These are phyloP conservation scores for Arachis monticola DNA, from an alignment of 331 rosid genomes.

Conservation along the genomic window DNA sequence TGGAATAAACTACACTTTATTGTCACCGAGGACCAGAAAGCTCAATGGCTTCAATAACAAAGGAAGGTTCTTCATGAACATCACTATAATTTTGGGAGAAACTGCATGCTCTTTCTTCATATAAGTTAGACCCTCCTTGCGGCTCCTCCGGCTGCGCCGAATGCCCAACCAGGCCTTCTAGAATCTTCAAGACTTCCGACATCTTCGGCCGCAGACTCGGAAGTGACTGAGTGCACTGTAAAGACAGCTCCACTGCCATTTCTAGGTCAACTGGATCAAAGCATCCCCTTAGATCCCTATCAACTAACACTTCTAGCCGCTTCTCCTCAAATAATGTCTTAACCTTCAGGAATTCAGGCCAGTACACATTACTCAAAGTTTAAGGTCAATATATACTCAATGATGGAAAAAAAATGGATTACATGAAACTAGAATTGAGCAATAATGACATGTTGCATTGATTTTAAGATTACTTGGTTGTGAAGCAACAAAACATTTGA, in stretches of 20 bases:
- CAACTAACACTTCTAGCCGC: constrained; percentile 72
- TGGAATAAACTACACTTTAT: constrained; percentile 21
- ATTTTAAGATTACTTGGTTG: neutral
- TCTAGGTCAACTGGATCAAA: constrained; percentile 76
- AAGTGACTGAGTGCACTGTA: constrained; percentile 80
- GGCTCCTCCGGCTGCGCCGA: constrained; percentile 57
- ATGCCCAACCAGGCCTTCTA: constrained; percentile 77
- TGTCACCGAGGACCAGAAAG: constrained; percentile 94
- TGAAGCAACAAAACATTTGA: neutral
- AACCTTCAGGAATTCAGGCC: constrained; percentile 57
- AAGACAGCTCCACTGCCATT: constrained; percentile 71
- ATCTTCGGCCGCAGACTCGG: constrained; percentile 88
- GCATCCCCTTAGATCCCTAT: constrained; percentile 85
- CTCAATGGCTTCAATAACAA: constrained; percentile 86
- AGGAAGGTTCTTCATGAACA: constrained; percentile 71
- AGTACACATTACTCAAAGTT: constrained; percentile 9
- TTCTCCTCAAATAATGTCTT: constrained; percentile 73
- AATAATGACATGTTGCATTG: neutral
- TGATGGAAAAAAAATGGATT: neutral
- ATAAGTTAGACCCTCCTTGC: constrained; percentile 54
- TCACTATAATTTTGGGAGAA: constrained; percentile 56
- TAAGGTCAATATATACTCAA: neutral
- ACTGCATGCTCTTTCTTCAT: constrained; percentile 50
- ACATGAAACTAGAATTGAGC: constrained; percentile 13
- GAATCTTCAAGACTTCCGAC: constrained; percentile 74